Evolutionary conservation across 352 stramenopile genomes (phyloP).

Genomic region (Elongisporangium anandrum): DNA sequence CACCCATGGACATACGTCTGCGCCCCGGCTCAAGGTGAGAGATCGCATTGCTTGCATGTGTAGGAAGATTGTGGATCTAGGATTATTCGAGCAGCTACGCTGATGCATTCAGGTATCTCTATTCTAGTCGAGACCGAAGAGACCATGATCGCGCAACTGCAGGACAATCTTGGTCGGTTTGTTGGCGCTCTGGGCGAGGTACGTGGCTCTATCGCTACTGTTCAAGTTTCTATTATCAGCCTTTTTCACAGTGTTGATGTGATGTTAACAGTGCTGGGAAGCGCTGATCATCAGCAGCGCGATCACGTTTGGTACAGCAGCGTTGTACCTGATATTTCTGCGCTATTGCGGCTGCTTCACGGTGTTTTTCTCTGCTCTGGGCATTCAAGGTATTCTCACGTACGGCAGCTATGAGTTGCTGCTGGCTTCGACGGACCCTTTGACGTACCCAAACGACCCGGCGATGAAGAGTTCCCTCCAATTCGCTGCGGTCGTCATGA

Average conservation of each 20-base stretch:
- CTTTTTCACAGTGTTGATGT: constrained; percentile 3
- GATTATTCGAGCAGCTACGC: not conserved
- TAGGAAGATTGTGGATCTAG: not conserved
- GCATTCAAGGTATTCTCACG: constrained; percentile 54
- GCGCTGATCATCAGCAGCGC: constrained; percentile 56
- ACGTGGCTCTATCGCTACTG: constrained; percentile 4
- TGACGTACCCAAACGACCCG: constrained; percentile 52
- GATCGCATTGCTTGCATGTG: not conserved
- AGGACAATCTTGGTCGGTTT: constrained; percentile 70
- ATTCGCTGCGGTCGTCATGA: constrained; percentile 48
- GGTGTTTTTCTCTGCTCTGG: constrained; percentile 57
- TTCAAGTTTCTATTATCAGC: too few species aligned
- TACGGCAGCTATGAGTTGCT: constrained; percentile 65
- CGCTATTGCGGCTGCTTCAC: constrained; percentile 72
- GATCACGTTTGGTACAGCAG: constrained; percentile 49
- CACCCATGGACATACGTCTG: constrained; percentile 67
- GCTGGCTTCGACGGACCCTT: constrained; percentile 36
- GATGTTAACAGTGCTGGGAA: constrained; percentile 50
- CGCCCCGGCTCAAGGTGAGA: constrained; percentile 46
- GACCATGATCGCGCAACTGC: constrained; percentile 61
- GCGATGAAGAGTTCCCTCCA: constrained; percentile 68
- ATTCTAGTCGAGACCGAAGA: constrained; percentile 40
- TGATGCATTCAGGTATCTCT: not conserved
- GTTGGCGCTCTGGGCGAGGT: constrained; percentile 74
- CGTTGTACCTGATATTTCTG: constrained; percentile 63